These are phyloP conservation scores for Ashbya aceris DNA, from an alignment of 1,139 yeast genomes.

Conservation along the genomic window DNA sequence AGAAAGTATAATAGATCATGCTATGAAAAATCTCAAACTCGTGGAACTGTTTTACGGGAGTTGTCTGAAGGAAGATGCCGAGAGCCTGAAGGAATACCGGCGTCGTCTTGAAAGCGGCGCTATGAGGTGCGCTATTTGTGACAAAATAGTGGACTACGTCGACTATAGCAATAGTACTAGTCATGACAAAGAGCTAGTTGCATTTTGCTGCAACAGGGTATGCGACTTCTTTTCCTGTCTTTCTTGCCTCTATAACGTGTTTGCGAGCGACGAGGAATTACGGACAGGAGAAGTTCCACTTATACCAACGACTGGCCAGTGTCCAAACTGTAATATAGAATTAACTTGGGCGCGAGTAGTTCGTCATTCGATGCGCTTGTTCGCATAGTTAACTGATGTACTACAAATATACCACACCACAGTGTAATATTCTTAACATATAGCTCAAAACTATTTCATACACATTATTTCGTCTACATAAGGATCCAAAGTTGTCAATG, in stretches of 20 bases:
- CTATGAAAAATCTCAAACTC: constrained; percentile 18
- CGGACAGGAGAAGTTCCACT: constrained; percentile 14
- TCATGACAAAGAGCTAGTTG: constrained; percentile 25
- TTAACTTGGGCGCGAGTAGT: constrained; percentile 38
- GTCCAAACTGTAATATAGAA: constrained; percentile 33
- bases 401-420: background rate
- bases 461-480: background rate
- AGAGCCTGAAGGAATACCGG: constrained; percentile 18
- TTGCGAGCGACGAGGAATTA: constrained; percentile 17
- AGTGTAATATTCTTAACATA: background rate
- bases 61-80: constrained; percentile 10
- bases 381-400: background rate
- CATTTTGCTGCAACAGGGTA: constrained; percentile 32
- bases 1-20: constrained; percentile 16
- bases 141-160: constrained; percentile 30
- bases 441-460: background rate
- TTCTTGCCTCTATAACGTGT: constrained; percentile 33
- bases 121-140: constrained; percentile 30
- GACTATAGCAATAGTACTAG: constrained; percentile 16
- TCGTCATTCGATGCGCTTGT: constrained; percentile 26
- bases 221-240: constrained; percentile 38
- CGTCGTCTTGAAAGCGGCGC: constrained; percentile 22
- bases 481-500: background rate
- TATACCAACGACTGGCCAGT: constrained; percentile 36
- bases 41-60: constrained; percentile 20